Evolutionary conservation across 495 filamentous ascomycete species (phyloP).

Genomic region (Trichoderma asperelloides): DNA sequence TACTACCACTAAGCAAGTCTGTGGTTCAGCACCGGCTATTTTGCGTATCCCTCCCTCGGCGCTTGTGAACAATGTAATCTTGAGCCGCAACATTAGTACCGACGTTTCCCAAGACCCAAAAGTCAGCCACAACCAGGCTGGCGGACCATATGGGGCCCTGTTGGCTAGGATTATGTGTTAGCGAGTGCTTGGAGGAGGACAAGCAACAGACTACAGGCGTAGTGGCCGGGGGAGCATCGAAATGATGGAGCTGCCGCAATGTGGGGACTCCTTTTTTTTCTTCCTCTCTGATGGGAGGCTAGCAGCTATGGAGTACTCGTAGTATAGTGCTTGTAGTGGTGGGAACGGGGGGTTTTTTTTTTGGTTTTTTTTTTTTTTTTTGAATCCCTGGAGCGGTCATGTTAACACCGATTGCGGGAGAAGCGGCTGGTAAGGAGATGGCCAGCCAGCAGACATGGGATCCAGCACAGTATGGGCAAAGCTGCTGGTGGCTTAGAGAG

Average conservation of each 20-base stretch:
- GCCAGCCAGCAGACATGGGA: background rate
- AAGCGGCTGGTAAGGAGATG: background rate
- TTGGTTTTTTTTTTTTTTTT: no score
- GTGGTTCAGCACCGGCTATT: no score
- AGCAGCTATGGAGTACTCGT: no score
- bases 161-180: background rate
- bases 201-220: background rate
- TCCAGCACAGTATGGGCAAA: background rate
- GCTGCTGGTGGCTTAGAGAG: background rate
- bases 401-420: slow-evolving; percentile 4
- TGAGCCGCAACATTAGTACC: background rate
- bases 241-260: background rate
- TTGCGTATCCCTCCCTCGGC: no score
- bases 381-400: background rate
- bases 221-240: no score
- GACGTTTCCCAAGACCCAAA: background rate
- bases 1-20: no score
- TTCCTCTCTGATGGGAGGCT: background rate
- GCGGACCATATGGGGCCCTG: background rate
- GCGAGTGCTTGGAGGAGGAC: background rate
- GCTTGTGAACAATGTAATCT: background rate
- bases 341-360: no score
- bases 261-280: background rate
- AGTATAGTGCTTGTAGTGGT: background rate
- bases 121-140: background rate